Evolutionary conservation across 2,329 filamentous ascomycete genomes (phyloP), one percentile per base, ranked within the genome.

Genomic region (Fusarium sp.): DNA sequence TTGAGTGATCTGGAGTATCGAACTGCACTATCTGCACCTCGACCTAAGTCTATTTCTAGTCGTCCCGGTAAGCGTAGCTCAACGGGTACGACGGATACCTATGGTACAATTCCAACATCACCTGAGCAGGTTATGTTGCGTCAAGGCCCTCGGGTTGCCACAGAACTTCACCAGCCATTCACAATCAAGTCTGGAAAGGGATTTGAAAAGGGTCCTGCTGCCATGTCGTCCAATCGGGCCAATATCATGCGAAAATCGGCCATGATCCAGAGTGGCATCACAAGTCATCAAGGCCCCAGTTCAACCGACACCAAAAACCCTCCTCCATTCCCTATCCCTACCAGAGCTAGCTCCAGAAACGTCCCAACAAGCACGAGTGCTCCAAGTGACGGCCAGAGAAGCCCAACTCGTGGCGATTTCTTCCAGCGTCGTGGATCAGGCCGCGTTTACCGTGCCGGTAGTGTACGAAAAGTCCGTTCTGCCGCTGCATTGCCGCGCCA

Each of bases 301-400:
- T 80, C 89, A 55, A 85, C 83, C 51, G 93, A 89, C 64, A 65
- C 82, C 57, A 82, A 79, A 30, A 85, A 88, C 55, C 94, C 96
- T 28, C 94, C 96, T 27, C 96, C 96, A 1, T 98, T 97, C 82
- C 94, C 96, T 0, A 97, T 99, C 9, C 96, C 96, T 0, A 91
- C 90, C 5, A 87, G 96, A 59, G 92, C 93, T 30, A 98, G 95
- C 80, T 99, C 94, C 8, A 89, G 94, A 63, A 90, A 91, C 74
- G 86, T 90, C 23, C 87, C 89, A 1, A 80, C 89, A 63, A 90
- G 87, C 71, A 83, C 87, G 53, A 94, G 92, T 77, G 83, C 84
- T 4, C 84, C 86, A 1, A 89, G 88, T 66, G 93, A 97, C 67
- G 92, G 92, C 5, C 90, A 89, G 42, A 87, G 89, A 68, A 97